Conservation (phyloP, 2,329 filamentous ascomycete species). For the Ploettnerulaceae sp. region DNA sequence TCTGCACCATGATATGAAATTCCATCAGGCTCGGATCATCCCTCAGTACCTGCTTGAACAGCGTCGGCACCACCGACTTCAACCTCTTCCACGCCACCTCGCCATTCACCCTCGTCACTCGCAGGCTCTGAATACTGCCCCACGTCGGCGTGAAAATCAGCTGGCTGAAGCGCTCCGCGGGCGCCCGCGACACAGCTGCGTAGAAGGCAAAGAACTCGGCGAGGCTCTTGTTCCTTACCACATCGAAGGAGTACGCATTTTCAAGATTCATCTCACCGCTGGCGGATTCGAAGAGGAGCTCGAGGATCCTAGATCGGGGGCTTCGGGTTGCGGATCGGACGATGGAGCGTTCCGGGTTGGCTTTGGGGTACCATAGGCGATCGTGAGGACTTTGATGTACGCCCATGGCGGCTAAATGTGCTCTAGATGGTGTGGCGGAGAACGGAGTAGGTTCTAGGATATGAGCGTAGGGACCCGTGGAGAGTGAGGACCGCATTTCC, state of each 20-base stretch:
- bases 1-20: neutral
- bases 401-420: neutral
- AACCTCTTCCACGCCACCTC: neutral
- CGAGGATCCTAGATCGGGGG: neutral
- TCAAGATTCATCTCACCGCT: neutral
- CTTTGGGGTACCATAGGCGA: too few relatives aligned
- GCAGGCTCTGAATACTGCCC: neutral
- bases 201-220: neutral
- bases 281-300: neutral
- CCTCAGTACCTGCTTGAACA: neutral
- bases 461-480: neutral
- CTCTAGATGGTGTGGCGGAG: neutral
- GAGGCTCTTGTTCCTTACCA: neutral
- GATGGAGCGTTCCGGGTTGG: neutral
- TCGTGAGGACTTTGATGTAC: neutral
- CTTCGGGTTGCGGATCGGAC: neutral
- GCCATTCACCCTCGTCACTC: neutral
- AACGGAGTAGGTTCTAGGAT: neutral
- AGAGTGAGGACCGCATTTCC: too few relatives aligned
- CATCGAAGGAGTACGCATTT: neutral
- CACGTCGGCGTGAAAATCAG: neutral
- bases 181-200: neutral
- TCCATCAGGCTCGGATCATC: neutral
- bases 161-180: neutral
- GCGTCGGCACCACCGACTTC: neutral